Base-by-base conservation (phyloP, 176 grass and related monocot species). In the Avena eriantha region DNA sequence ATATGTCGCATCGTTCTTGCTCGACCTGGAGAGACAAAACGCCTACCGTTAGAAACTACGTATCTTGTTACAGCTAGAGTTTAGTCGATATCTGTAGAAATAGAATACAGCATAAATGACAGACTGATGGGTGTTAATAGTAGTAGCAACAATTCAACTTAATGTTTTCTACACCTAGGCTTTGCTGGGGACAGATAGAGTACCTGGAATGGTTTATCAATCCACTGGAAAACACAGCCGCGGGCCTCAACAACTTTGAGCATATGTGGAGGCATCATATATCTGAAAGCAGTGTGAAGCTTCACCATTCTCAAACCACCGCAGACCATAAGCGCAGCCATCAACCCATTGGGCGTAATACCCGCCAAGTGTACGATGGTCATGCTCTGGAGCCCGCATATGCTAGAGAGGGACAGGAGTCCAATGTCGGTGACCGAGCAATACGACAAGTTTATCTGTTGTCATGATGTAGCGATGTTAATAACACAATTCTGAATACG, bases 381-480 rank as follows among this genome's bases (percentile, higher is more conserved):
- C 80, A 98, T 82, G 65, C 86, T 92, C 86, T 94, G 94, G 53
- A 98, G 63, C 41, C 92, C 92, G 6, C 88, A 91, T 78, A 93
- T 91, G 85, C 94, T 94, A 47, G 90, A 91, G 76, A 98, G 90
- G 57, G 94, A 93, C 24, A 96, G 71, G 66, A 96, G 90, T 1
- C 97, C 97, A 10, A 92, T 88, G 56, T 99, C 92, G 19, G 94
- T 96, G 60, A 99, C 85, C 0, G 90, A 94, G 84, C 88, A 96
- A 16, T 96, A 99, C 2, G 97, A 96, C 60, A 96, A 80, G 84
- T 99, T 99, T 91, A 99, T 99, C 97, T 94, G 93, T 2, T 47
- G 6, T 41, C 1, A 86, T 55, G 16, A 71, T 10, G 48, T 2
- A 47, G 16, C 51, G 6, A 69, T 75, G 21, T 58, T 79, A 92